phyloP scores from a whole-genome alignment of 306 rosid species.

The Quillaja saponaria region DNA sequence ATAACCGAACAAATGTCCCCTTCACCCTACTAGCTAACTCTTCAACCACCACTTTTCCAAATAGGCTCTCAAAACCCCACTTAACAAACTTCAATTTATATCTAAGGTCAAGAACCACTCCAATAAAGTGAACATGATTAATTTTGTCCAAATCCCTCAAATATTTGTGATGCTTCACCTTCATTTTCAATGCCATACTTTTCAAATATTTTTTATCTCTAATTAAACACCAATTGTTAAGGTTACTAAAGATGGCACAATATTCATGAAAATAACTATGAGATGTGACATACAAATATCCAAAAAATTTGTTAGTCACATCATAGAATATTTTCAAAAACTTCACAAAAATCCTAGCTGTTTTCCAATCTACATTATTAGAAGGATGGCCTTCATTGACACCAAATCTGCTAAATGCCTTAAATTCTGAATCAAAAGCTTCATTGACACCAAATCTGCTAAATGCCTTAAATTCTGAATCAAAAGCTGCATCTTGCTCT shows the following conservation, averaged over 20 bases:
- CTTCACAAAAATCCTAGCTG: background rate
- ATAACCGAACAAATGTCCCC: too few relatives aligned
- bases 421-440: too few relatives aligned
- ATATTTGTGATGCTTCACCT: slow-evolving; percentile 5
- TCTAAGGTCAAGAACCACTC: too few relatives aligned
- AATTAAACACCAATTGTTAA: background rate
- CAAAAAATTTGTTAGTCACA: background rate
- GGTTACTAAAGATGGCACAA: background rate
- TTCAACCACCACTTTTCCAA: too few relatives aligned
- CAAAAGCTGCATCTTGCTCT: background rate
- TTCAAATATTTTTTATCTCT: background rate
- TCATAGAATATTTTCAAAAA: slow-evolving; percentile 2
- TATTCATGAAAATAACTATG: background rate
- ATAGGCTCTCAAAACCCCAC: too few relatives aligned
- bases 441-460: background rate
- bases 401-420: too few relatives aligned
- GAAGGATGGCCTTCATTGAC: too few relatives aligned
- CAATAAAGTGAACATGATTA: too few relatives aligned
- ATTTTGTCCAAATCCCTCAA: background rate
- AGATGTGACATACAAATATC: background rate
- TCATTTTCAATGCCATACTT: background rate
- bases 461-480: background rate
- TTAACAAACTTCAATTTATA: too few relatives aligned
- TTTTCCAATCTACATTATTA: slow-evolving; percentile 1
- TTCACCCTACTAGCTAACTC: too few relatives aligned